A percentile compares a stretch with the other conserved stretches of the same genome.
These are phyloP conservation scores for Camelina hispida DNA, from an alignment of 345 rosid genomes.

Conservation along the genomic window DNA sequence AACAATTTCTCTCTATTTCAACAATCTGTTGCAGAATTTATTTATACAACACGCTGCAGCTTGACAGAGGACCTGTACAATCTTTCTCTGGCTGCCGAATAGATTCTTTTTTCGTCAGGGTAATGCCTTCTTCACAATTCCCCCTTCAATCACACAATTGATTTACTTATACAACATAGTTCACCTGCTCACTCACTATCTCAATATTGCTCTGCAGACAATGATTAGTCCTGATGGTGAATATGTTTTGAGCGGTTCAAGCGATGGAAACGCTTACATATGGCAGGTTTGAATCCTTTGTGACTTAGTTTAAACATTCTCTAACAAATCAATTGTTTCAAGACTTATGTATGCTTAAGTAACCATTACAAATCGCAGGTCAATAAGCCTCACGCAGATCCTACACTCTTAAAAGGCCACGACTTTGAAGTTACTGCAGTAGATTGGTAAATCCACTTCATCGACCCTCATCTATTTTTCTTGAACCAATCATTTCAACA, in stretches of 20 bases:
- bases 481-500: background rate
- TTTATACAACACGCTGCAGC: slow-evolving; percentile 77
- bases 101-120: slow-evolving; percentile 91
- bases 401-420: slow-evolving; percentile 65
- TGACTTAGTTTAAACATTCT: slow-evolving; percentile 8
- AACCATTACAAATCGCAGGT: slow-evolving; percentile 53
- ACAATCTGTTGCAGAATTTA: slow-evolving; percentile 58
- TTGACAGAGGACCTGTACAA: slow-evolving; percentile 75
- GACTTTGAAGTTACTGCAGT: slow-evolving; percentile 90
- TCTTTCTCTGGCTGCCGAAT: slow-evolving; percentile 76
- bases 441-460: slow-evolving; percentile 65
- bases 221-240: slow-evolving; percentile 88
- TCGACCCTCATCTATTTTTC: background rate
- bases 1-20: slow-evolving; percentile 3
- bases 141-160: background rate
- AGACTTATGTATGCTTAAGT: slow-evolving; percentile 1
- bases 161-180: background rate
- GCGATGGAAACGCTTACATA: slow-evolving; percentile 79
- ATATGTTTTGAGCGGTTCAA: slow-evolving; percentile 83
- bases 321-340: slow-evolving; percentile 21
- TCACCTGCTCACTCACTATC: slow-evolving; percentile 13
- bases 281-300: slow-evolving; percentile 75
- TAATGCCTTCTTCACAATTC: slow-evolving; percentile 30
- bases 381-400: slow-evolving; percentile 66
- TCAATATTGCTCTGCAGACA: slow-evolving; percentile 56